Evolutionary conservation across 805 yeast species (phyloP), one percentile per base, ranked within the genome.

Genomic region (Candida caryicola): DNA sequence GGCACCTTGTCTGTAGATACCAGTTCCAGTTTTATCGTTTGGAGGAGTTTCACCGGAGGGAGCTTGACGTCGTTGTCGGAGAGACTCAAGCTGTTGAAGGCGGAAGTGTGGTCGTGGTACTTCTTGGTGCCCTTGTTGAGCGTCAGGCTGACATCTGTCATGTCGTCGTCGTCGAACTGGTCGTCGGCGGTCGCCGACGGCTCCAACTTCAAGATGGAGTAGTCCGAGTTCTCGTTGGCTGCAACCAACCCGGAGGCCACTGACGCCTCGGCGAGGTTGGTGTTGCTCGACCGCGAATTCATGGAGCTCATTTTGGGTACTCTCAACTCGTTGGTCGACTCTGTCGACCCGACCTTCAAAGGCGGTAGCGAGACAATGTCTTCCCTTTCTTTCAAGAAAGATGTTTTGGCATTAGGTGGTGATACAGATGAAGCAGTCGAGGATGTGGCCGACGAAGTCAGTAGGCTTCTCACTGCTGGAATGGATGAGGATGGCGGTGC

Each of bases 1-100:
- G 50, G 45, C 29, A 46, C 47, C 33, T 43, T 46, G 19, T 43
- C 44, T 3, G 29, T 16, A 7, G 37, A 34, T 9, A 33, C 26
- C 9, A 19, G 9, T 13, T 29, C 31, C 25, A 21, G 25, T 21
- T 21, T 21, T 21, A 21, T 21, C 7, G 9, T 10, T 18, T 35
- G 23, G 15, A 35, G 31, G 19, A 39, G 25, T 13, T 36, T 39
- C 12, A 40, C 33, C 9, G 41, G 33, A 15, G 44, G 44, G 19
- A 43, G 37, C 19, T 37, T 43, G 35, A 43, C 41, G 31, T 37
- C 47, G 7, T 37, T 31, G 23, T 37, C 40, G 32, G 36, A 39
- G n/a, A 43, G 14, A 23, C 36, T 27, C 26, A 45, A 32, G 21
- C 44, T 45, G 33, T 37, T 34, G 30, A 42, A 39, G 5, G 47